Conservation (phyloP, 1,139 yeast genomes). For the Hyphopichia buzzinii region DNA sequence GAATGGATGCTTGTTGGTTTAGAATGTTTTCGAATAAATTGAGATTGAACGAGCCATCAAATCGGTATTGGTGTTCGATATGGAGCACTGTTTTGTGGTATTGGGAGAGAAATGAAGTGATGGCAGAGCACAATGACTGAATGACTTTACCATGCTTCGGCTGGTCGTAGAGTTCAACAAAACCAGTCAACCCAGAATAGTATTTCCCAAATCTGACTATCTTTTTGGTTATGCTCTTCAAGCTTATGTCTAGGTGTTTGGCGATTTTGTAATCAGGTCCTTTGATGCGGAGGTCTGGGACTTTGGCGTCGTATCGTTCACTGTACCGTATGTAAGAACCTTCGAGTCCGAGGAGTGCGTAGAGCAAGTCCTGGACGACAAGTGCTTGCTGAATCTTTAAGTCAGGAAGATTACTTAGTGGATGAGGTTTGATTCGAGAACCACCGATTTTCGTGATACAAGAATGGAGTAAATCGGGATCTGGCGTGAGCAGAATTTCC, state of each 20-base stretch:
- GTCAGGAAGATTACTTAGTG: constrained; percentile 43
- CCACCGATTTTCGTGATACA: constrained; percentile 12
- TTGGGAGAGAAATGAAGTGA: constrained; percentile 46
- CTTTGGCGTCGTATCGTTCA: constrained; percentile 53
- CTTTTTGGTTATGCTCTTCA: constrained; percentile 68
- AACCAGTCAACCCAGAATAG: constrained; percentile 54
- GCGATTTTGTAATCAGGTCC: constrained; percentile 81
- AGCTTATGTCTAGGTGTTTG: constrained; percentile 68
- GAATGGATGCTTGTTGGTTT: constrained; percentile 27
- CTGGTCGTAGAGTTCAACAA: constrained; percentile 55
- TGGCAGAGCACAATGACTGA: constrained; percentile 67
- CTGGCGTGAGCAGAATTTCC: constrained; percentile 12
- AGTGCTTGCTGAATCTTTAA: constrained; percentile 66
- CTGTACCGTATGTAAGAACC: constrained; percentile 75
- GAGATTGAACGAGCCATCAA: constrained; percentile 37
- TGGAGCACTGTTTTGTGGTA: constrained; percentile 50
- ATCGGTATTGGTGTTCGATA: constrained; percentile 53
- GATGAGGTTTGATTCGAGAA: constrained; percentile 30
- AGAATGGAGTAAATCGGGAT: constrained; percentile 19
- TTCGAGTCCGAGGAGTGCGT: constrained; percentile 71
- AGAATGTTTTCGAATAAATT: constrained; percentile 32
- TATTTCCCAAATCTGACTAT: constrained; percentile 63
- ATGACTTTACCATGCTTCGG: constrained; percentile 65
- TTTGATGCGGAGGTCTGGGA: constrained; percentile 32
- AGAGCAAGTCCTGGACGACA: constrained; percentile 66